Conservation (phyloP, 805 yeast species). For the Candida cerambycidarum region DNA sequence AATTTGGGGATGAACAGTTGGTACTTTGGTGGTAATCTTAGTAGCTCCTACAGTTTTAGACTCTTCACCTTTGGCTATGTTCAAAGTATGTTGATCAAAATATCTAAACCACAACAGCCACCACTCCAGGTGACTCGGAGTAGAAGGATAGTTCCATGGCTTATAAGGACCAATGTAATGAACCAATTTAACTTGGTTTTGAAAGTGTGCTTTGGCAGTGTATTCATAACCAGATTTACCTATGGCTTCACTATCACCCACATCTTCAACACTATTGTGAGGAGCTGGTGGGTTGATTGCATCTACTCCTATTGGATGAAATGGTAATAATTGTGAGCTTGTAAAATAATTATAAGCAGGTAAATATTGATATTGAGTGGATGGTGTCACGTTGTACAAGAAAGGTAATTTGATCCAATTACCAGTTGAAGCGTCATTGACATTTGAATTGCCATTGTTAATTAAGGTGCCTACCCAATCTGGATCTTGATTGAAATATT, state of each 20-base stretch:
- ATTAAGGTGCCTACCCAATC: conserved; percentile 34
- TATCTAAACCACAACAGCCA: conserved; percentile 38
- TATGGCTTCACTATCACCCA: conserved; percentile 2
- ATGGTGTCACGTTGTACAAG: conserved; percentile 76
- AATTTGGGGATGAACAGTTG: not conserved
- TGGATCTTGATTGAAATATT: conserved; percentile 54
- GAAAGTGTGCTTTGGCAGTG: conserved; percentile 20
- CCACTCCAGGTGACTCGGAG: conserved; percentile 31
- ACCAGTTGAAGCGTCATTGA: conserved; percentile 9
- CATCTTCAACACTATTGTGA: not conserved
- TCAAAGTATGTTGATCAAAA: conserved; percentile 16
- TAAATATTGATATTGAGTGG: conserved; percentile 61
- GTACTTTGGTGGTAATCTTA: not conserved
- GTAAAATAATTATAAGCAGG: conserved; percentile 65
- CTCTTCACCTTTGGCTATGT: conserved; percentile 1
- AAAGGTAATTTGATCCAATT: conserved; percentile 79
- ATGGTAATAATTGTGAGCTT: conserved; percentile 11
- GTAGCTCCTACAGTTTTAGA: conserved; percentile 1
- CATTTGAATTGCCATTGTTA: not conserved
- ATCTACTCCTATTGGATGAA: not conserved
- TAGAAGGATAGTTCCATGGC: conserved; percentile 47
- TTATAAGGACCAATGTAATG: conserved; percentile 69
- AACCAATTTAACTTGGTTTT: conserved; percentile 45
- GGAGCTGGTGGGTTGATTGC: conserved; percentile 7
- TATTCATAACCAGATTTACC: conserved; percentile 16